A percentile compares a stretch with the other conserved stretches of the same genome.
These are phyloP conservation scores for Pterula multifida DNA, from an alignment of 1,284 basidiomycete genomes.

Conservation along the genomic window DNA sequence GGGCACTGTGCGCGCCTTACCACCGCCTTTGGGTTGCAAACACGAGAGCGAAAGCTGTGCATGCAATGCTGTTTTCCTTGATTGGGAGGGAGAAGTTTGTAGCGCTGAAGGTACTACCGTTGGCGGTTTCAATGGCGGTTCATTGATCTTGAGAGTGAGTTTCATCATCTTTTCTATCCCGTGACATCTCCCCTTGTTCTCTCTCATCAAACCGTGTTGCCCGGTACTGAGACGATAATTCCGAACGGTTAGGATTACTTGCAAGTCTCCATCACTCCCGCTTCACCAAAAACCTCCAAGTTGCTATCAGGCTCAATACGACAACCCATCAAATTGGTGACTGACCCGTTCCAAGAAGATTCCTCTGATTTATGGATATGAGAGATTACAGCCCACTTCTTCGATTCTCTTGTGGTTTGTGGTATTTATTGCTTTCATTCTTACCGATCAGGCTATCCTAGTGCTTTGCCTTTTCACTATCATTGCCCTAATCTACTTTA, in stretches of 20 bases:
- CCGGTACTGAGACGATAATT: neutral
- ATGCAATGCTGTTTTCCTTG: slow-evolving; percentile 16
- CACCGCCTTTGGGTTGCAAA: slow-evolving; percentile 14
- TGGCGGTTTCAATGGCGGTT: slow-evolving; percentile 23
- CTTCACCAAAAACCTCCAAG: neutral
- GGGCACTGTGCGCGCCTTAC: slow-evolving; percentile 21
- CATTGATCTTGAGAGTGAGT: slow-evolving; percentile 25
- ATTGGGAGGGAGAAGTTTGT: slow-evolving; percentile 30
- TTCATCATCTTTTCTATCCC: slow-evolving; percentile 1
- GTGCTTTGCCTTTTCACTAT: neutral
- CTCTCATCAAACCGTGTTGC: neutral
- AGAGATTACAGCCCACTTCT: too few relatives aligned
- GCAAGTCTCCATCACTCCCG: neutral
- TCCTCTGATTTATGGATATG: neutral
- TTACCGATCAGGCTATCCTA: neutral
- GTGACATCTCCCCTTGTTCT: neutral
- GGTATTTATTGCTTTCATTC: neutral
- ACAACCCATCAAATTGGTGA: neutral
- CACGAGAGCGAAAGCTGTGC: neutral
- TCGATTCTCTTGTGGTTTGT: neutral
- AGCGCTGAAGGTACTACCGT: slow-evolving; percentile 18
- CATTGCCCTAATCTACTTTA: neutral
- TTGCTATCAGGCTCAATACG: neutral
- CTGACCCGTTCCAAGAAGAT: neutral
- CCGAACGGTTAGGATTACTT: neutral